Evolutionary conservation across 2,329 filamentous ascomycete species (phyloP), one percentile per base, ranked within the genome.

Genomic region (Trichoderma asperellum): DNA sequence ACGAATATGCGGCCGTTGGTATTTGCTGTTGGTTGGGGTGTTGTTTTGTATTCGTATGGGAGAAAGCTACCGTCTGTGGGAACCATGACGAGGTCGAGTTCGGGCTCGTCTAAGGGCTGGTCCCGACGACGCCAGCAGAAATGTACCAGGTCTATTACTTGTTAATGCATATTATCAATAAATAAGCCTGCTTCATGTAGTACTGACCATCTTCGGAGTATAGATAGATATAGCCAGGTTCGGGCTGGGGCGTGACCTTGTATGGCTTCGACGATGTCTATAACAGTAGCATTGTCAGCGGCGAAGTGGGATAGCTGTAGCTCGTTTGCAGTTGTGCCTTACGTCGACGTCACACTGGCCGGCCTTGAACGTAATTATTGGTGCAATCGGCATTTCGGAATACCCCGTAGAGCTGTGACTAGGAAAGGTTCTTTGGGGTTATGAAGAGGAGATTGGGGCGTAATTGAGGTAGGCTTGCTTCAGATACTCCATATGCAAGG

Each of bases 281-380:
- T 21, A 11, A 59, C 40, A 43, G 68, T 27, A 27, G 66, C 3
- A 24, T 24, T 69, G 62, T 70, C 67, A 72, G 73, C 70, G 74
- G 60, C 34, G 18, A 74, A 68, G 71, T 69, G 18, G 65, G 61
- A 56, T 40, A 52, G 29, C 66, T 68, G 69, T 62, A 29, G 68
- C 68, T 40, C 47, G 32, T 55, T 43, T 62, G 63, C 24, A 52
- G 32, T 52, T 43, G 60, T 67, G 52, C 64, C 91, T 78, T 83
- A 97, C 94, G 79, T 94, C 90, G 71, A 95, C 80, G 65, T 96
- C 90, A 83, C 95, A 98, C 80, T 88, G 88, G 80, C 95, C 95
- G 73, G 95, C 95, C 86, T 97, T 97, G 87, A 98, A 98, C 18
- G 94, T 97, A 79, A 98, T 94, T 77, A 97, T 87, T 37, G 95